phyloP scores from a whole-genome alignment of 2,329 filamentous ascomycete genomes.

The Claviceps purpurea region DNA sequence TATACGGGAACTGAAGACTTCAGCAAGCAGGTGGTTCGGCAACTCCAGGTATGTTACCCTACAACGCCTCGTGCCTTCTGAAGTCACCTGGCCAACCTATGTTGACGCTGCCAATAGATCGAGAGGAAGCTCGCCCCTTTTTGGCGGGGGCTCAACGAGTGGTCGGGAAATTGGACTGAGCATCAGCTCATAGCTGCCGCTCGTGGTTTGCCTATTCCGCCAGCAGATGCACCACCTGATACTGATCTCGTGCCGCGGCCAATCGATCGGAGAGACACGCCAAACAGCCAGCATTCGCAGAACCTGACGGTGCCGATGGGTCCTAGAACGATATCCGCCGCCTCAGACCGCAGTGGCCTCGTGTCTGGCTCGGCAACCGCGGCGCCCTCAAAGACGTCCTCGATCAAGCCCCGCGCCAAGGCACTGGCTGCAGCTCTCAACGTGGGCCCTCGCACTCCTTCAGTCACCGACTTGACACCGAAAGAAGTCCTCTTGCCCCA shows the following conservation, averaged over 20 bases:
- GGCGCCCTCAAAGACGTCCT: conserved; percentile 31
- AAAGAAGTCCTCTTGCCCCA: conserved; percentile 68
- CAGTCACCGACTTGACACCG: conserved; percentile 57
- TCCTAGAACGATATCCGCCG: conserved; percentile 61
- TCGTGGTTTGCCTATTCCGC: conserved; percentile 69
- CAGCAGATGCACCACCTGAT: conserved; percentile 68
- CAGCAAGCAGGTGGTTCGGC: conserved; percentile 74
- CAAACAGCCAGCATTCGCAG: conserved; percentile 46
- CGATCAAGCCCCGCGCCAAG: conserved; percentile 75
- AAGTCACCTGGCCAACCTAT: not conserved
- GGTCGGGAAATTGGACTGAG: conserved; percentile 80
- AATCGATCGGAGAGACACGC: conserved; percentile 28
- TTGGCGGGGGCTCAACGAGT: conserved; percentile 86
- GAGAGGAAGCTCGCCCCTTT: conserved; percentile 88
- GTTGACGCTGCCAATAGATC: conserved; percentile 43
- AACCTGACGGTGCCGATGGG: conserved; percentile 69
- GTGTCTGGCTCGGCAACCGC: conserved; percentile 40
- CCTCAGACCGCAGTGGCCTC: conserved; percentile 56
- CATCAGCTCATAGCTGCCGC: conserved; percentile 89
- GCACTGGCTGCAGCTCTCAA: conserved; percentile 73
- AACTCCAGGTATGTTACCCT: conserved; percentile 59
- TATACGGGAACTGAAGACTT: conserved; percentile 92
- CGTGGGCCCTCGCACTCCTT: conserved; percentile 57
- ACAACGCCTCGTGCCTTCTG: too few species aligned
- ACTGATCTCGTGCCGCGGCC: conserved; percentile 44